A percentile compares a stretch with the other conserved stretches of the same genome.
phyloP scores from a whole-genome alignment of 257 asterid genomes.

The Thymus mandschuricus region DNA sequence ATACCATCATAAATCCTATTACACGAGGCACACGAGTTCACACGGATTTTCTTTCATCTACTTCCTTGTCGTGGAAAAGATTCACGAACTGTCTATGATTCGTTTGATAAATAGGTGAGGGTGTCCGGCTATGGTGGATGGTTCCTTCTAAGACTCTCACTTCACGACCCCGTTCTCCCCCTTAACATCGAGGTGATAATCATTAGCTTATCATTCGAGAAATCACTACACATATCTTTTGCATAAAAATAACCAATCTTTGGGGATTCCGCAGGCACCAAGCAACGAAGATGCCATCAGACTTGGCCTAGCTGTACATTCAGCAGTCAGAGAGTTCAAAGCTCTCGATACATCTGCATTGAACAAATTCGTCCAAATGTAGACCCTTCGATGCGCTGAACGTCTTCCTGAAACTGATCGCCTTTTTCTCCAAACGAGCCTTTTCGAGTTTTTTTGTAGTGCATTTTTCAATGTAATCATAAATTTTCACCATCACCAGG shows the following conservation, averaged over 20 bases:
- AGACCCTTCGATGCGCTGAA: slow-evolving; percentile 11
- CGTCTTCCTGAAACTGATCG: not conserved
- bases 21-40: not conserved
- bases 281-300: slow-evolving; percentile 71
- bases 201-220: not conserved
- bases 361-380: slow-evolving; percentile 60
- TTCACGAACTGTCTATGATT: slow-evolving; percentile 24
- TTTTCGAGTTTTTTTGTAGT: slow-evolving; percentile 12
- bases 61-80: not conserved
- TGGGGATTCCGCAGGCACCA: slow-evolving; percentile 57
- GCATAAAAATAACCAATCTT: slow-evolving; percentile 16
- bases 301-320: slow-evolving; percentile 70
- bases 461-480: slow-evolving; percentile 12
- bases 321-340: slow-evolving; percentile 60
- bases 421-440: not conserved
- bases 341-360: slow-evolving; percentile 84
- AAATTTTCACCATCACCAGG: not conserved
- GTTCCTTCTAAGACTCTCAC: slow-evolving; percentile 97
- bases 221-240: slow-evolving; percentile 10
- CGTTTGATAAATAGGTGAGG: slow-evolving; percentile 59
- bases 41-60: not conserved
- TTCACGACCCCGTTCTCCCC: slow-evolving; percentile 96
- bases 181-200: slow-evolving; percentile 86
- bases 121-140: slow-evolving; percentile 98
- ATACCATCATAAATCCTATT: no score